phyloP scores from a whole-genome alignment of 1,284 basidiomycete species.

The Mycena citricolor region DNA sequence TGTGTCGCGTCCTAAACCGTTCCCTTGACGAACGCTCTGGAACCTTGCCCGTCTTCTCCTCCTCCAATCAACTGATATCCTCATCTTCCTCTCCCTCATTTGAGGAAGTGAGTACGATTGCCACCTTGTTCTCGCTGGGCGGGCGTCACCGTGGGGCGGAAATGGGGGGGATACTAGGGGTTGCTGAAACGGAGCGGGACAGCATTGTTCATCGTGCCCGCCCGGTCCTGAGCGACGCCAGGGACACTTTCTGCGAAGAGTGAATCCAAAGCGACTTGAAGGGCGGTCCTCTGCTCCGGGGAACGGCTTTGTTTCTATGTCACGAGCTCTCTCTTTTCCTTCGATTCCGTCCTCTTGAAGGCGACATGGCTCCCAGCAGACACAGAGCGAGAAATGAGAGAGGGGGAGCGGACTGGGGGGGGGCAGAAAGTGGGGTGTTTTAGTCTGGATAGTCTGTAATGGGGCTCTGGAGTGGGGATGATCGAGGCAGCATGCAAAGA shows the following conservation, averaged over 20 bases:
- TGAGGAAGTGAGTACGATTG: too few species aligned
- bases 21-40: constrained; percentile 30
- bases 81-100: constrained; percentile 18
- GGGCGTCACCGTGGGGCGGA: background rate
- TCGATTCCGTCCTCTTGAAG: constrained; percentile 16
- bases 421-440: constrained; percentile 13
- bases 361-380: constrained; percentile 18
- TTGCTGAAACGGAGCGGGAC: too few species aligned
- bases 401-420: constrained; percentile 19
- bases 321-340: constrained; percentile 7
- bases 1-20: constrained; percentile 39
- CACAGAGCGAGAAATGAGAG: constrained; percentile 20
- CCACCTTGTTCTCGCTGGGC: constrained; percentile 7
- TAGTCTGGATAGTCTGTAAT: constrained; percentile 26
- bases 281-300: constrained; percentile 11
- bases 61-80: too few species aligned
- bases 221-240: constrained; percentile 18
- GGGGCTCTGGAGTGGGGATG: constrained; percentile 18
- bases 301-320: too few species aligned
- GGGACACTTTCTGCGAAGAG: constrained; percentile 19
- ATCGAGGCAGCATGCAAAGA: too few species aligned
- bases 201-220: constrained; percentile 2
- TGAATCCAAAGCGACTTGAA: constrained; percentile 18
- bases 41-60: constrained; percentile 11
- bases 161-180: too few species aligned